These are phyloP conservation scores for Phyllosticta capitalensis DNA, from an alignment of 2,329 filamentous ascomycete species.

Conservation along the genomic window DNA sequence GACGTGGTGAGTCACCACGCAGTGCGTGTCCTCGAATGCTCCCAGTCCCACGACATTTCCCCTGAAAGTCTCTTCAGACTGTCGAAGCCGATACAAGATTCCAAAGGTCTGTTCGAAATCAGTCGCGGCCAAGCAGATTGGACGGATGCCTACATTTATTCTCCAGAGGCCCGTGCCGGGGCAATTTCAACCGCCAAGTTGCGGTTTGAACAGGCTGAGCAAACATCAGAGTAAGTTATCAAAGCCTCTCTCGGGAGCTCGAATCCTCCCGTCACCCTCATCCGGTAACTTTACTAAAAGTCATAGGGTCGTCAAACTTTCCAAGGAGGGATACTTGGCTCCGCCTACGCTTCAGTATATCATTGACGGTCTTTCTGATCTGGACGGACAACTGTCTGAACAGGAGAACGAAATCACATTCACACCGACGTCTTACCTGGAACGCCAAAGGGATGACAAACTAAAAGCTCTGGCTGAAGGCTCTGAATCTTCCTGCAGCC, in stretches of 20 bases:
- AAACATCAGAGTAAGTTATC: not conserved
- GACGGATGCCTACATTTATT: not conserved
- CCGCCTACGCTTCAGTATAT: not conserved
- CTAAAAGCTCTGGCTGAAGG: not conserved
- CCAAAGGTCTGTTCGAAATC: not conserved
- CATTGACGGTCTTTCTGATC: not conserved
- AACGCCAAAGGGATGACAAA: not conserved
- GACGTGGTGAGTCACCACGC: not conserved
- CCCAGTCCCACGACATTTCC: not conserved
- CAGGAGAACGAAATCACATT: conserved; percentile 1
- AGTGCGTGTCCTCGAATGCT: not conserved
- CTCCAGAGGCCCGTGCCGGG: not conserved
- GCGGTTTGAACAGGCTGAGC: not conserved
- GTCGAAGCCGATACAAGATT: not conserved
- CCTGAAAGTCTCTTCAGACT: not conserved
- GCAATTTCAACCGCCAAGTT: not conserved
- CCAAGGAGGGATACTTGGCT: not conserved
- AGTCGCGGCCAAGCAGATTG: not conserved
- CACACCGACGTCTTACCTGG: not conserved
- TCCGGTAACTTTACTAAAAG: not conserved
- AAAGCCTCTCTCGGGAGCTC: not conserved
- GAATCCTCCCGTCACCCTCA: not conserved
- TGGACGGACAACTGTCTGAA: not conserved
- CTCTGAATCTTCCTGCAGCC: not conserved
- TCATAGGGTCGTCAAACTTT: not conserved